These are phyloP conservation scores for Clonostachys rosea DNA, from an alignment of 2,329 filamentous ascomycete genomes.

Conservation along the genomic window DNA sequence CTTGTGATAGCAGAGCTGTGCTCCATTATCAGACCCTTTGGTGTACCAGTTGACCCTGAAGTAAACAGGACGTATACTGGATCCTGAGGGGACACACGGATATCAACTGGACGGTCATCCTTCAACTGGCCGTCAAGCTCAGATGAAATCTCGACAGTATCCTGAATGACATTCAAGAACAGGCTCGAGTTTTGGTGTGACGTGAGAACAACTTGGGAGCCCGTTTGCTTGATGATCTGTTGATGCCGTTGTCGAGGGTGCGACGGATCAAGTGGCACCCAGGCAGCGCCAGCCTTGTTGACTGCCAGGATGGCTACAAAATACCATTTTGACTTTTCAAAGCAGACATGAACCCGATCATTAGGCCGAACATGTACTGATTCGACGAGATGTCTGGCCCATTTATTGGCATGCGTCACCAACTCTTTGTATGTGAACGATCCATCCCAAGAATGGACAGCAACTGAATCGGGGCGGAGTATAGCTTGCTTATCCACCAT, in stretches of 20 bases:
- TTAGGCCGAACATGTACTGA: neutral
- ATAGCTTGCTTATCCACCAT: neutral
- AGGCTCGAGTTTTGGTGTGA: slow-evolving; percentile 8
- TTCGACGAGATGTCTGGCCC: slow-evolving; percentile 1
- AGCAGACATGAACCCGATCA: slow-evolving; percentile 15
- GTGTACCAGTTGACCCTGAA: slow-evolving; percentile 6
- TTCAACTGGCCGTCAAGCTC: slow-evolving; percentile 1
- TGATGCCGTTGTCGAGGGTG: slow-evolving; percentile 6
- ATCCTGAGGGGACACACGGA: slow-evolving; percentile 7
- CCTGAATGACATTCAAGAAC: slow-evolving; percentile 7
- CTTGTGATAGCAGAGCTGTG: slow-evolving; percentile 5
- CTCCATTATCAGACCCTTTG: slow-evolving; percentile 8
- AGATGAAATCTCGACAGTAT: slow-evolving; percentile 4
- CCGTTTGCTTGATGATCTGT: slow-evolving; percentile 6
- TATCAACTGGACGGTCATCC: slow-evolving; percentile 1
- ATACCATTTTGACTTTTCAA: slow-evolving; percentile 17
- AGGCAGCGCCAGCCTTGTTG: slow-evolving; percentile 9
- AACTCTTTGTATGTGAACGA: slow-evolving; percentile 1
- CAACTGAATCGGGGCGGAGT: neutral
- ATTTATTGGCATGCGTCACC: neutral
- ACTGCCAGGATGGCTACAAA: slow-evolving; percentile 10
- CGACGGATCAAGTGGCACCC: slow-evolving; percentile 8
- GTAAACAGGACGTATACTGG: slow-evolving; percentile 7
- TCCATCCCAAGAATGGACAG: slow-evolving; percentile 36
- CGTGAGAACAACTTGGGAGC: slow-evolving; percentile 3